Percentiles rank a stretch among this genome's conserved stretches.
Evolutionary conservation across 768 basidiomycete species (phyloP).

Genomic region (Suillus sp.): DNA sequence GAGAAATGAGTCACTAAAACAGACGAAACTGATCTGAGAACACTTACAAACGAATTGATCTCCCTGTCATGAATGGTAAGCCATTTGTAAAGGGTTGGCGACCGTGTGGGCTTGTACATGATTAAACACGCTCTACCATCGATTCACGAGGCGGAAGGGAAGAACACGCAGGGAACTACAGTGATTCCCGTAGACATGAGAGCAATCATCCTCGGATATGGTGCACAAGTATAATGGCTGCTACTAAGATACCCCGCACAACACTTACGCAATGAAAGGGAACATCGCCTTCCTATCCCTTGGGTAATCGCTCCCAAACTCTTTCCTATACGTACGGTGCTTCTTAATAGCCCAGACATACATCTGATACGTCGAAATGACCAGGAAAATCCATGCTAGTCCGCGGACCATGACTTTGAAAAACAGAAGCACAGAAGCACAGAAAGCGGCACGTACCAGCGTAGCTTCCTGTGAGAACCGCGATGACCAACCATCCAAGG

Average conservation of each 20-base stretch:
- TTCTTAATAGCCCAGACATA: constrained; percentile 88
- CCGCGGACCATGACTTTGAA: constrained; percentile 5
- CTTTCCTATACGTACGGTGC: constrained; percentile 86
- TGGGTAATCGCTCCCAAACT: constrained; percentile 88
- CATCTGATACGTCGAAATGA: constrained; percentile 69
- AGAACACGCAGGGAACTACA: not conserved
- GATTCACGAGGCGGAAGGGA: not conserved
- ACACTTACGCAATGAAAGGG: constrained; percentile 51
- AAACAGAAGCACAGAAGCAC: not conserved
- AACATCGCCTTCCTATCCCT: constrained; percentile 74
- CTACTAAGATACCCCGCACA: not conserved
- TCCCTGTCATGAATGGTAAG: not conserved
- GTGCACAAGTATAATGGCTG: not conserved
- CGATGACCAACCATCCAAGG: constrained; percentile 71
- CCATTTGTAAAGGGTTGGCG: not conserved
- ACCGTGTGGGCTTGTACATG: not conserved
- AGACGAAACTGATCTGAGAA: not conserved
- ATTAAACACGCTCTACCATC: not conserved
- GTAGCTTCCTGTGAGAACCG: constrained; percentile 75
- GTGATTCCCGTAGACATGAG: not conserved
- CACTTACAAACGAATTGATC: not conserved
- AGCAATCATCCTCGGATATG: not conserved
- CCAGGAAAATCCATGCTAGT: constrained; percentile 67
- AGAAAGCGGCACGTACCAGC: constrained; percentile 54
- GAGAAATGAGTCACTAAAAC: too few species aligned